phyloP scores from a whole-genome alignment of 129 eudicot genomes.

The Erigeron canadensis region DNA sequence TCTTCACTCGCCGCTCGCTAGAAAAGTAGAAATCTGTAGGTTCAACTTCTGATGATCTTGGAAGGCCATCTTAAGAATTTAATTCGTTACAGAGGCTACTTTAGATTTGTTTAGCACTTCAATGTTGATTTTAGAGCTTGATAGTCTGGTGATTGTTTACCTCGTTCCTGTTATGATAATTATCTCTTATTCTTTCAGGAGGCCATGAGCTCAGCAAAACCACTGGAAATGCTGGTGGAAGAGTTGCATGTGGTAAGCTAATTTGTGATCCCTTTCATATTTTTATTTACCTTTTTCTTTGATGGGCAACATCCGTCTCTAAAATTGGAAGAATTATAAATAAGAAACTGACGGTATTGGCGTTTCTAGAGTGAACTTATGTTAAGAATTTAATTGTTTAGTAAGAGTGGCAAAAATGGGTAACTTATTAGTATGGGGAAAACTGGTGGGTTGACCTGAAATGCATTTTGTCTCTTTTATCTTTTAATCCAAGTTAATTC shows the following conservation, averaged over 20 bases:
- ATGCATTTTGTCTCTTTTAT: not conserved
- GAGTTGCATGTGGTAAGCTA: slow-evolving; percentile 84
- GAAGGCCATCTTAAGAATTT: no score
- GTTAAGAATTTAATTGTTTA: not conserved
- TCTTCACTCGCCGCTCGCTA: no score
- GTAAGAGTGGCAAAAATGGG: not conserved
- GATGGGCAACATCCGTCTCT: not conserved
- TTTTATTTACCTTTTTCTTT: not conserved
- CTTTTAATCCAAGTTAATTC: not conserved
- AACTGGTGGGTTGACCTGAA: not conserved
- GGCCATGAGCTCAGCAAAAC: slow-evolving; percentile 94
- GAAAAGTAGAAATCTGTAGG: no score
- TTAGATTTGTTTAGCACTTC: not conserved
- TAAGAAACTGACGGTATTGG: not conserved
- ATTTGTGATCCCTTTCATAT: not conserved
- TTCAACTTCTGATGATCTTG: no score
- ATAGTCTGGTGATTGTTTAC: not conserved
- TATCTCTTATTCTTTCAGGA: slow-evolving; percentile 40
- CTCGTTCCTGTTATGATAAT: not conserved
- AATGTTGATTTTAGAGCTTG: not conserved
- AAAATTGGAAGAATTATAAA: not conserved
- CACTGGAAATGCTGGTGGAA: slow-evolving; percentile 97
- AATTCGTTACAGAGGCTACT: not conserved
- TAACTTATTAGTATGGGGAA: not conserved
- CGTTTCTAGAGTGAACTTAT: not conserved